Evolutionary conservation across 1,139 yeast genomes (phyloP).

Genomic region (Pichia sp.): DNA sequence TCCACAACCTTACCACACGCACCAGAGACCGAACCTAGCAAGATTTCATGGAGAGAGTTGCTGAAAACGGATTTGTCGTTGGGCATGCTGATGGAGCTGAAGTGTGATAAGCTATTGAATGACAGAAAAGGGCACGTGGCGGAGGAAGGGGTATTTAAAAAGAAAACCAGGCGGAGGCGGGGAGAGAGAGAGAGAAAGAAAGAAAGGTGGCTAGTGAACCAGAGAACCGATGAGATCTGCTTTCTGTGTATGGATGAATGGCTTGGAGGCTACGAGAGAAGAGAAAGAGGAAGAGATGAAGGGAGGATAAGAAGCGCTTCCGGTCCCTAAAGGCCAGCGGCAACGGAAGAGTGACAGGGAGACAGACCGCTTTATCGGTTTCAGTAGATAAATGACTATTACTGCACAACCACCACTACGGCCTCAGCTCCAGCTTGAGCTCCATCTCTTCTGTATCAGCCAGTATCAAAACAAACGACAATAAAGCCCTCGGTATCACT

Average conservation of each 20-base stretch:
- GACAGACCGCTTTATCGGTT: background rate
- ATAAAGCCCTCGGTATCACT: background rate
- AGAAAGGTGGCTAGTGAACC: background rate
- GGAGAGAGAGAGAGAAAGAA: background rate
- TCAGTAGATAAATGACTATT: background rate
- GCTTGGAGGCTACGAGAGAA: too few species aligned
- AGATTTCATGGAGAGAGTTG: slow-evolving; percentile 29
- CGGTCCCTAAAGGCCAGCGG: background rate
- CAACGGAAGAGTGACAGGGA: background rate
- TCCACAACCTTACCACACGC: slow-evolving; percentile 80
- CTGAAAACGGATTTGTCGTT: slow-evolving; percentile 17
- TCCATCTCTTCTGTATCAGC: too few species aligned
- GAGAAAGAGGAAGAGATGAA: background rate
- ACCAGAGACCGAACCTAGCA: slow-evolving; percentile 59
- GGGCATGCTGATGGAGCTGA: background rate
- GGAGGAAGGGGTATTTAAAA: background rate
- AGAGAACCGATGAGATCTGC: background rate
- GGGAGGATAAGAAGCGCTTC: background rate
- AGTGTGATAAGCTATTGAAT: background rate
- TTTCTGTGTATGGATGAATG: background rate
- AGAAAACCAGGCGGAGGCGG: background rate
- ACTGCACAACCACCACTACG: too few species aligned
- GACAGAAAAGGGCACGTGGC: background rate
- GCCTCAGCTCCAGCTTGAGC: too few species aligned
- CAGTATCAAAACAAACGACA: background rate